Percentiles rank a stretch among this genome's conserved stretches.
phyloP scores from a whole-genome alignment of 495 filamentous ascomycete species.

The Ascodesmis nigricans region DNA sequence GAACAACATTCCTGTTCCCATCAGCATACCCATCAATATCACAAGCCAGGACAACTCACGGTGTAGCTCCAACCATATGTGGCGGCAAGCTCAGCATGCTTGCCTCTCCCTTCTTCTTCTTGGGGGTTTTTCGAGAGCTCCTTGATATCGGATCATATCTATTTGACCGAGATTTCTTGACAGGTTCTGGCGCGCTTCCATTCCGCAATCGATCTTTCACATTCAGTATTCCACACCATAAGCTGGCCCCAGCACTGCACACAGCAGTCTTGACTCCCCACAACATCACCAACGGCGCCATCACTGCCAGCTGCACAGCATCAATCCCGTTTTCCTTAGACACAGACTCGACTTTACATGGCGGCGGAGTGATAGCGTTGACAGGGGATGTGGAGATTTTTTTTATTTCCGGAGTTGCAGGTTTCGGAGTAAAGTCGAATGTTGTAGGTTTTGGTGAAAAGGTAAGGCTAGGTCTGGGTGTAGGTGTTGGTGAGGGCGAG shows the following conservation, averaged over 20 bases:
- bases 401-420: not conserved
- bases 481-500: not conserved
- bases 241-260: too few species aligned
- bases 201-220: not conserved
- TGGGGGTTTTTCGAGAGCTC: conserved; percentile 4
- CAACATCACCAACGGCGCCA: not conserved
- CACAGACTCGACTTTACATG: not conserved
- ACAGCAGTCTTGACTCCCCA: not conserved
- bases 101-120: conserved; percentile 9
- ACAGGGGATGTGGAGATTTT: not conserved
- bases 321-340: not conserved
- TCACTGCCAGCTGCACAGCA: not conserved
- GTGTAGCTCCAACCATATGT: conserved; percentile 21
- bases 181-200: not conserved
- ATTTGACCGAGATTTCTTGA: not conserved
- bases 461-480: not conserved
- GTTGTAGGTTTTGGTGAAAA: not conserved
- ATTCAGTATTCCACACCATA: not conserved
- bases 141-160: conserved; percentile 10
- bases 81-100: conserved; percentile 21
- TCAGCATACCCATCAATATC: conserved; percentile 1
- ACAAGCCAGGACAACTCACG: conserved; percentile 9
- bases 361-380: not conserved
- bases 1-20: conserved; percentile 15
- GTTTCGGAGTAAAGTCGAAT: not conserved